Evolutionary conservation across 2,329 filamentous ascomycete species (phyloP).

Genomic region (Pseudocercospora musae): DNA sequence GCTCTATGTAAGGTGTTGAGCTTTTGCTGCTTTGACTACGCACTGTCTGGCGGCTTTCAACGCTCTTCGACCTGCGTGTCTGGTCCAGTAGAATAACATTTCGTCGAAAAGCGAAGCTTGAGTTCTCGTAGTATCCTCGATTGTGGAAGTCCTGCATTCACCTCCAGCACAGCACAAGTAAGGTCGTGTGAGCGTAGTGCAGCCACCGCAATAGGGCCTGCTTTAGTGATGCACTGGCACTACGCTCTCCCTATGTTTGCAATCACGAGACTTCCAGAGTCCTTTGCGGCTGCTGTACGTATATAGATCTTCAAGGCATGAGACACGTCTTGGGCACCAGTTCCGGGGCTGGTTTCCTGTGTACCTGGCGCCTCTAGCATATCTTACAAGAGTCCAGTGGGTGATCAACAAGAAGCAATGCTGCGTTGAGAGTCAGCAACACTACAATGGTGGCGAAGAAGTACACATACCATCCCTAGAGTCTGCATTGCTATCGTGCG

Average conservation of each 20-base stretch:
- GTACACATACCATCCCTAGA: slow-evolving; percentile 12
- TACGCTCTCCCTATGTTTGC: neutral
- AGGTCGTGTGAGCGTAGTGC: slow-evolving; percentile 9
- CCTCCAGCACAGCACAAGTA: neutral
- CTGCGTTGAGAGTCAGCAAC: neutral
- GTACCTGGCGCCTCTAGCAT: neutral
- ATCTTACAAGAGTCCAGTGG: slow-evolving; percentile 15
- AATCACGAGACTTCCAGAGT: slow-evolving; percentile 12
- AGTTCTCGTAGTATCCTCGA: neutral
- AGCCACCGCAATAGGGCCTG: slow-evolving; percentile 13
- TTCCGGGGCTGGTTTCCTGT: neutral
- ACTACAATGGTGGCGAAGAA: neutral
- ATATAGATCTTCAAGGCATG: slow-evolving; percentile 14
- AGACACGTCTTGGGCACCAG: neutral
- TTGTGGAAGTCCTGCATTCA: neutral
- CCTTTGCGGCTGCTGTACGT: slow-evolving; percentile 6
- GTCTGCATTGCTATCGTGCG: neutral
- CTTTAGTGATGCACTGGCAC: slow-evolving; percentile 13
- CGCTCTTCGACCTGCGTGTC: neutral
- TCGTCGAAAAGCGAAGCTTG: slow-evolving; percentile 18
- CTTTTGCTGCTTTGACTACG: slow-evolving; percentile 1
- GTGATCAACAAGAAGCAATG: slow-evolving; percentile 20
- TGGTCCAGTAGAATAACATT: slow-evolving; percentile 17
- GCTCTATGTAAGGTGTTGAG: too few species aligned
- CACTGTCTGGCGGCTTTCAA: neutral